Evolutionary conservation across 139 green algal species (phyloP).

Genomic region (Deuterostichococcus epilithicus): DNA sequence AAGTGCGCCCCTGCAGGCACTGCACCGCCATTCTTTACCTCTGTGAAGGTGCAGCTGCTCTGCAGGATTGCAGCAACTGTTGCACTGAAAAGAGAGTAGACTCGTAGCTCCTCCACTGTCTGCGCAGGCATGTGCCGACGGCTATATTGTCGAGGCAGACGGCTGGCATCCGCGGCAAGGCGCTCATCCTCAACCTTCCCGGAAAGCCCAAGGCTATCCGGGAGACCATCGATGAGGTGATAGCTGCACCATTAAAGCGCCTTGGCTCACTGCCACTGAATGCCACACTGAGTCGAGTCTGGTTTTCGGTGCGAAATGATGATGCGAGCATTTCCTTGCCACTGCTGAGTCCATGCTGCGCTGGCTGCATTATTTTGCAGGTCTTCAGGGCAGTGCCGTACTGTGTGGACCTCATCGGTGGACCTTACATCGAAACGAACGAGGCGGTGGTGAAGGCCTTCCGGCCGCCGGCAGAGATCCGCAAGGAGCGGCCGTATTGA

Average conservation of each 20-base stretch:
- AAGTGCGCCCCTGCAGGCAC: slow-evolving; percentile 26
- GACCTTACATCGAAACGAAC: slow-evolving; percentile 79
- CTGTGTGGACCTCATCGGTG: slow-evolving; percentile 80
- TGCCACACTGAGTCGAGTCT: no score
- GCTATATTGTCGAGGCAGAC: slow-evolving; percentile 89
- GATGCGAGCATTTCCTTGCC: slow-evolving; percentile 41
- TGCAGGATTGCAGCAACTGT: not conserved
- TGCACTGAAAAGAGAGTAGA: no score
- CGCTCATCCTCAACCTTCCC: slow-evolving; percentile 87
- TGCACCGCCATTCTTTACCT: not conserved
- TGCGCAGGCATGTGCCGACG: slow-evolving; percentile 72
- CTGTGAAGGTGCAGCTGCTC: not conserved
- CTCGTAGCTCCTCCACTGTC: not conserved
- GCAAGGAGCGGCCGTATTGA: not conserved
- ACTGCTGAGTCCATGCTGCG: not conserved
- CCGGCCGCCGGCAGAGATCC: slow-evolving; percentile 38
- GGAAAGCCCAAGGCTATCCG: slow-evolving; percentile 91
- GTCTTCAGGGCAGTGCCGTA: slow-evolving; percentile 84
- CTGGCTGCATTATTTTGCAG: slow-evolving; percentile 14
- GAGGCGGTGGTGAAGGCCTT: slow-evolving; percentile 77
- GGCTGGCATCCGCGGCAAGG: slow-evolving; percentile 74
- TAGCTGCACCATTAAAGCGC: not conserved
- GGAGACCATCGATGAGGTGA: slow-evolving; percentile 86
- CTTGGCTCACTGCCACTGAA: no score
- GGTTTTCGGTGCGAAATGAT: no score